These are phyloP conservation scores for Quercus tomentella DNA, from an alignment of 331 rosid genomes.

Conservation along the genomic window DNA sequence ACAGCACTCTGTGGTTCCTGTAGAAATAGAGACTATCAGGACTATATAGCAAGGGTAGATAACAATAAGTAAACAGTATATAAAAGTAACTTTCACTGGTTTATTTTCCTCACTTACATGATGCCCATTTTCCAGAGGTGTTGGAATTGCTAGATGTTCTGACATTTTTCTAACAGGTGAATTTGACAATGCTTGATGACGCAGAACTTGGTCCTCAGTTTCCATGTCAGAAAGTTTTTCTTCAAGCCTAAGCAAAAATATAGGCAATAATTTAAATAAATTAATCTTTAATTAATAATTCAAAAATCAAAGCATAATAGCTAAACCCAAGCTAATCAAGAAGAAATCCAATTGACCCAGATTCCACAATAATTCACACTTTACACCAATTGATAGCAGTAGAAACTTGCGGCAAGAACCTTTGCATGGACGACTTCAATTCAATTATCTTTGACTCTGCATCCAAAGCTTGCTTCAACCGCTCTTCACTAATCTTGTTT, in stretches of 20 bases:
- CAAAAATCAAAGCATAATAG: not conserved
- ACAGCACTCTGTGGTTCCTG: slow-evolving; percentile 42
- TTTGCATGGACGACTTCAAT: slow-evolving; percentile 77
- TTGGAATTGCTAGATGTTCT: slow-evolving; percentile 45
- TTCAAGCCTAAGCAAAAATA: slow-evolving; percentile 59
- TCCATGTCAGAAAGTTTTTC: slow-evolving; percentile 87
- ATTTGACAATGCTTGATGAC: slow-evolving; percentile 59
- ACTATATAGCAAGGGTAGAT: slow-evolving; percentile 2
- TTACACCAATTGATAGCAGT: slow-evolving; percentile 8
- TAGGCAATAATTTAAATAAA: slow-evolving; percentile 7
- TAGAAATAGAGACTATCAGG: slow-evolving; percentile 22
- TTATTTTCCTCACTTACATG: slow-evolving; percentile 49
- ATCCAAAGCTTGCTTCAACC: slow-evolving; percentile 67
- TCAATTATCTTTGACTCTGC: slow-evolving; percentile 84
- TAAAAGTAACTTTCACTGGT: not conserved
- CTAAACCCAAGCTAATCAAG: not conserved
- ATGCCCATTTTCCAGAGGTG: slow-evolving; percentile 57
- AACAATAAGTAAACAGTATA: slow-evolving; percentile 14
- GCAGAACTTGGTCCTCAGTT: slow-evolving; percentile 71
- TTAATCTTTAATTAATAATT: not conserved
- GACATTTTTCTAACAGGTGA: slow-evolving; percentile 68
- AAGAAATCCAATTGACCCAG: not conserved
- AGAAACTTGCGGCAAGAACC: slow-evolving; percentile 37
- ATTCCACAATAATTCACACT: slow-evolving; percentile 2
- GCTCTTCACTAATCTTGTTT: slow-evolving; percentile 67